phyloP scores from a whole-genome alignment of 148 eudicot genomes.

The Limonium bicolor region DNA sequence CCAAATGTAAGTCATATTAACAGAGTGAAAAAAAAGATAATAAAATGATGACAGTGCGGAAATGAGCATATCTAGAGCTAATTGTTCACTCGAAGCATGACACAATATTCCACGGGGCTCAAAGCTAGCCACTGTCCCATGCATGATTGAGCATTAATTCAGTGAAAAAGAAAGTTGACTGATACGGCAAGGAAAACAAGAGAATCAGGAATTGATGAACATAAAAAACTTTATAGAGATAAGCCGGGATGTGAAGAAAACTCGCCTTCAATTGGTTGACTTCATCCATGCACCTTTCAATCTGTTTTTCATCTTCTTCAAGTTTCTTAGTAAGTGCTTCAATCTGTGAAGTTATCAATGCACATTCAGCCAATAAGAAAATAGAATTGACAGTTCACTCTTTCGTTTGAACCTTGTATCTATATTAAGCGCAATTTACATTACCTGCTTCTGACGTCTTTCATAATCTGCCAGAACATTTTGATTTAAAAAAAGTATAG shows the following conservation, averaged over 20 bases:
- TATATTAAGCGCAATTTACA: neutral
- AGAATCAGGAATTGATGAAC: neutral
- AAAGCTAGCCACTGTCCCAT: neutral
- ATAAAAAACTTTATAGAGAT: neutral
- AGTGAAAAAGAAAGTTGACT: too few species aligned
- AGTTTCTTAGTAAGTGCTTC: slow-evolving; percentile 34
- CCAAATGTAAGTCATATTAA: too few species aligned
- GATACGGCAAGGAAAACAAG: too few species aligned
- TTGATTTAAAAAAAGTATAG: slow-evolving; percentile 65
- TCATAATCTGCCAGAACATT: slow-evolving; percentile 85
- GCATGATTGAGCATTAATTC: too few species aligned
- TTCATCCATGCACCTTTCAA: slow-evolving; percentile 26
- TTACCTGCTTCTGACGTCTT: slow-evolving; percentile 60
- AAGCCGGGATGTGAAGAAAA: neutral
- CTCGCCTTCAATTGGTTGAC: slow-evolving; percentile 60
- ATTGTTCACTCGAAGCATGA: too few species aligned
- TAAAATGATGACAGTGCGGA: too few species aligned
- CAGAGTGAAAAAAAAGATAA: too few species aligned
- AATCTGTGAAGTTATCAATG: slow-evolving; percentile 30
- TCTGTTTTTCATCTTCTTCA: slow-evolving; percentile 43
- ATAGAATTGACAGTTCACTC: neutral
- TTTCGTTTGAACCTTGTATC: neutral
- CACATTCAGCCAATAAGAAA: neutral
- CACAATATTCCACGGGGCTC: slow-evolving; percentile 4
- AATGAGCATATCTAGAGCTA: too few species aligned